Evolutionary conservation across 2,329 filamentous ascomycete species (phyloP).

Genomic region (Tolypocladium sp.): DNA sequence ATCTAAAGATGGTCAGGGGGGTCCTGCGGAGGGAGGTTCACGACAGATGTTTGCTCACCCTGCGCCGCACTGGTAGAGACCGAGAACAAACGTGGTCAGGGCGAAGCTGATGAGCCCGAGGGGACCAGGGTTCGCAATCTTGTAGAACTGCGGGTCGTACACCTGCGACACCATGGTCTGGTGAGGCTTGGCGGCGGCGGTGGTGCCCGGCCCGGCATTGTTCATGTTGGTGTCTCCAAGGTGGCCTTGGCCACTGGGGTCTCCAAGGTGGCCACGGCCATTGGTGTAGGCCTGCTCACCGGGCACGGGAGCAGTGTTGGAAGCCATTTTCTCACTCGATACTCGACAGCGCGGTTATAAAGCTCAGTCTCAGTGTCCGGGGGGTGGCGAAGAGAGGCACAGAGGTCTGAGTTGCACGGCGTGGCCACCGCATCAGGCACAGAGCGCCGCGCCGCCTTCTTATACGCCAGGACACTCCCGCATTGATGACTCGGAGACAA

Average conservation of each 20-base stretch:
- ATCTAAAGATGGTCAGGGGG: slow-evolving; percentile 10
- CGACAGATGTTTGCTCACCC: slow-evolving; percentile 29
- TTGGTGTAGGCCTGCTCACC: slow-evolving; percentile 3
- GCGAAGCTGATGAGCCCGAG: slow-evolving; percentile 55
- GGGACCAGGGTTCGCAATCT: slow-evolving; percentile 50
- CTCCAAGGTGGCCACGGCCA: not conserved
- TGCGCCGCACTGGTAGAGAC: slow-evolving; percentile 33
- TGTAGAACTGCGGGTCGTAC: slow-evolving; percentile 23
- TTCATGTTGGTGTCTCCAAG: not conserved
- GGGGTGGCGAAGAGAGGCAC: not conserved
- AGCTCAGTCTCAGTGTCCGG: not conserved
- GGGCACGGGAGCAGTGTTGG: slow-evolving; percentile 1
- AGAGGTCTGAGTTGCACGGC: not conserved
- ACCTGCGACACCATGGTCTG: slow-evolving; percentile 27
- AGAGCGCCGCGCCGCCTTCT: not conserved
- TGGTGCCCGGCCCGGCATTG: not conserved
- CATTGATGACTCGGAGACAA: not conserved
- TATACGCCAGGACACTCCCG: not conserved
- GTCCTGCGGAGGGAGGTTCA: not conserved
- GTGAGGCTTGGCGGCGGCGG: slow-evolving; percentile 13
- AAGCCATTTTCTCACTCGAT: slow-evolving; percentile 4
- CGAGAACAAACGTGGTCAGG: slow-evolving; percentile 54
- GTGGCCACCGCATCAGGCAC: not conserved
- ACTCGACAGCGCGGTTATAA: not conserved
- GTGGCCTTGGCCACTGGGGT: not conserved